Percentiles rank a stretch among this genome's conserved stretches.
phyloP scores from a whole-genome alignment of 129 eudicot species.

The Dittrichia graveolens region DNA sequence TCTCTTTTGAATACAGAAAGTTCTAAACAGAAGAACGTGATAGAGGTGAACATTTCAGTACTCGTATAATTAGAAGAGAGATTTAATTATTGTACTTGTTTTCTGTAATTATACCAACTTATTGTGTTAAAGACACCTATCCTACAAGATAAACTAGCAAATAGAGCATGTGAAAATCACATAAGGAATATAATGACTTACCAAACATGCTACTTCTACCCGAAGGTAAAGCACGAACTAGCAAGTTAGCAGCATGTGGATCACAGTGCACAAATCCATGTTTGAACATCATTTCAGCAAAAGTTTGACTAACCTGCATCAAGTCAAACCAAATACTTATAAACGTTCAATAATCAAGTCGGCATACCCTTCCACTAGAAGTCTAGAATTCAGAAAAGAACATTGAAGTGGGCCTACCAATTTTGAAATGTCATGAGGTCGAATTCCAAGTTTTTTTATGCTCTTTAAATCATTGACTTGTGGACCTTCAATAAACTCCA shows the following conservation, averaged over 20 bases:
- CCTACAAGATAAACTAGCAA: not conserved
- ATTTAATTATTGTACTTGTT: not conserved
- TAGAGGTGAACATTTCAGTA: not conserved
- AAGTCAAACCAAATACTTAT: conserved; percentile 11
- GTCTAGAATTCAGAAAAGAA: not conserved
- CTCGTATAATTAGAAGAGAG: not conserved
- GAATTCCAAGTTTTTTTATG: conserved; percentile 68
- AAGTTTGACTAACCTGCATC: conserved; percentile 79
- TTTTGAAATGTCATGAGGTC: conserved; percentile 72
- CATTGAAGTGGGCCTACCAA: conserved; percentile 48
- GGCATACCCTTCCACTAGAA: conserved; percentile 1
- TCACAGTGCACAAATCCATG: conserved; percentile 99
- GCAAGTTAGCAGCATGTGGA: conserved; percentile 95
- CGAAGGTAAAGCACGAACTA: conserved; percentile 85
- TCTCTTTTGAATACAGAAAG: not conserved
- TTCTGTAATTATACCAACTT: not conserved
- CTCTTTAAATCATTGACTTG: conserved; percentile 67
- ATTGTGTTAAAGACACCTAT: not conserved
- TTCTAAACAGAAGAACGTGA: not conserved
- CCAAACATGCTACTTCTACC: conserved; percentile 60
- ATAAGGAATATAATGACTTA: conserved; percentile 31
- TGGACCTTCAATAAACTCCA: conserved; percentile 91
- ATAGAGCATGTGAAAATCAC: not conserved
- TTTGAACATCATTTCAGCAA: conserved; percentile 98
- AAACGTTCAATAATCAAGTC: conserved; percentile 13